phyloP scores from a whole-genome alignment of 768 basidiomycete genomes.

The Leccinum fibrillosum region DNA sequence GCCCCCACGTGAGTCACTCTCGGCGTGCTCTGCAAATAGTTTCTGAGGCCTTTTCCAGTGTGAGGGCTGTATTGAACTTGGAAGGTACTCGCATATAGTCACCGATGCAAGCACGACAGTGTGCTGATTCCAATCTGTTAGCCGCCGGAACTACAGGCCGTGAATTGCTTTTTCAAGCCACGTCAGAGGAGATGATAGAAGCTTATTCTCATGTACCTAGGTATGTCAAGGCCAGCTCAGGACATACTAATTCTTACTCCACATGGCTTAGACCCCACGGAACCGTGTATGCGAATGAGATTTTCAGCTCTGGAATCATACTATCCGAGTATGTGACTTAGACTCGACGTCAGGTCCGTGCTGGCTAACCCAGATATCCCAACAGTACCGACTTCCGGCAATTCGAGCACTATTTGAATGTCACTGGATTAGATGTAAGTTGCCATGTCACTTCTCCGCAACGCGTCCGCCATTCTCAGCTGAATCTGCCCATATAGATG shows the following conservation, averaged over 20 bases:
- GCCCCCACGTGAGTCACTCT: constrained; percentile 55
- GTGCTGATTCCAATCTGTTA: constrained; percentile 23
- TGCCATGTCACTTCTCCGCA: background rate
- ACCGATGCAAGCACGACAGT: background rate
- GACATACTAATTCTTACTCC: constrained; percentile 33
- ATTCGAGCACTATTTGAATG: constrained; percentile 84
- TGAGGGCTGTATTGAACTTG: constrained; percentile 61
- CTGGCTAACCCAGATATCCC: constrained; percentile 5
- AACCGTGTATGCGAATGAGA: constrained; percentile 84
- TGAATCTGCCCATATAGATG: constrained; percentile 50
- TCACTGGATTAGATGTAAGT: constrained; percentile 86
- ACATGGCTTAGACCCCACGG: constrained; percentile 67
- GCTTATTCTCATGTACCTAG: constrained; percentile 84
- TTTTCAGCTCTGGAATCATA: constrained; percentile 89
- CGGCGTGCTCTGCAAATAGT: background rate
- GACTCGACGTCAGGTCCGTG: background rate
- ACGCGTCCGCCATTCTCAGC: background rate
- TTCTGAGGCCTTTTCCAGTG: constrained; percentile 39
- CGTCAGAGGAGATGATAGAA: constrained; percentile 90
- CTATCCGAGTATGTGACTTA: constrained; percentile 71
- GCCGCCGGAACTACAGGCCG: constrained; percentile 87
- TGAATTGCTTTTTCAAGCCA: constrained; percentile 93
- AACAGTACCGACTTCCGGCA: constrained; percentile 92
- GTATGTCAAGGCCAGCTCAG: constrained; percentile 56
- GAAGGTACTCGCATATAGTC: constrained; percentile 53